Conservation (phyloP, 2,329 filamentous ascomycete species). For the Paracoccidioides brasiliensis region DNA sequence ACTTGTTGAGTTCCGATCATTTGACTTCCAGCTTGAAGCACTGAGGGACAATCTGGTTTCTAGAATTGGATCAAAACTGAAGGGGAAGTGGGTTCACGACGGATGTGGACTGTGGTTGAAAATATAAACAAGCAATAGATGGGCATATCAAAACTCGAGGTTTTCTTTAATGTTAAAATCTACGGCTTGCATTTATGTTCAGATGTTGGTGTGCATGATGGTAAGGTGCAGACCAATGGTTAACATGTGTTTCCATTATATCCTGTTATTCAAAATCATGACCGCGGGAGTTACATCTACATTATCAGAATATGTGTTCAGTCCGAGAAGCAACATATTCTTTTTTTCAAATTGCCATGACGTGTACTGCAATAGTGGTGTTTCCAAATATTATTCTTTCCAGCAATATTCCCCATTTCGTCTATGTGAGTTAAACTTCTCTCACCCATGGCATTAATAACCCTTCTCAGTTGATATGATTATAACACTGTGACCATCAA, state of each 20-base stretch:
- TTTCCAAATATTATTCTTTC: no score
- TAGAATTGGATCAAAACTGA: conserved; percentile 16
- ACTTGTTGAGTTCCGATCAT: conserved; percentile 17
- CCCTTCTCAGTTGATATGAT: no score
- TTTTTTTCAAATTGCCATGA: not conserved
- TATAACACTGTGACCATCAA: no score
- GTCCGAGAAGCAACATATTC: not conserved
- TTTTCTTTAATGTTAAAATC: not conserved
- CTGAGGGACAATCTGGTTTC: conserved; percentile 18
- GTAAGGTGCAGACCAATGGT: not conserved
- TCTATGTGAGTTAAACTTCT: no score
- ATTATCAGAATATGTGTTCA: not conserved
- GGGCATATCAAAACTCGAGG: no score
- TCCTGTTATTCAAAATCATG: not conserved
- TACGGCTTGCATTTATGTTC: no score
- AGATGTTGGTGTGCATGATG: not conserved
- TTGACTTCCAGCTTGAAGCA: conserved; percentile 21
- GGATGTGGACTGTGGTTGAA: conserved; percentile 19
- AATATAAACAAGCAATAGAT: not conserved
- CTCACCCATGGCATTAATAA: no score
- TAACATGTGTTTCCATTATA: not conserved
- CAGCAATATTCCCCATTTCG: no score
- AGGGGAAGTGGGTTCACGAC: conserved; percentile 20
- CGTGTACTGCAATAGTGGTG: not conserved
- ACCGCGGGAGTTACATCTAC: not conserved